Evolutionary conservation across 148 eudicot species (phyloP), one percentile per base, ranked within the genome.

Genomic region (Vaccinium myrtillus): DNA sequence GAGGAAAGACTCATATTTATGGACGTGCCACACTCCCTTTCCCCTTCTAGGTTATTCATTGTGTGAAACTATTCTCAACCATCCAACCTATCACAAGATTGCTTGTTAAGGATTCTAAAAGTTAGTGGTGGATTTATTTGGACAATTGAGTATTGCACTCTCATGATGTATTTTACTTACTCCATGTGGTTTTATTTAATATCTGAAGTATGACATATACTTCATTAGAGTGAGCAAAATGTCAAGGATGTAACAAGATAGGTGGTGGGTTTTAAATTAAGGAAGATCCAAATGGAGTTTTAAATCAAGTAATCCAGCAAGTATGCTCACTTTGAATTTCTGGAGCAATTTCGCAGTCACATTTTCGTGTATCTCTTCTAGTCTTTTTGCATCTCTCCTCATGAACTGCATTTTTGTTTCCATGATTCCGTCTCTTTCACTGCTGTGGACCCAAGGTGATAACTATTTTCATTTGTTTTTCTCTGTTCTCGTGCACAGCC

Each of bases 401-500:
- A 14, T 13, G 13, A 13, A n/a, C 3, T 46, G 6, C 56, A 23
- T 81, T 63, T 82, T 71, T 15, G 73, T 71, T 58, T 13, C 48
- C 30, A 70, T 15, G 73, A 51, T 58, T 13, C 27, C 30, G 32
- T 71, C 32, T 77, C 83, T 53, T 58, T 21, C 36, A 81, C 70
- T 56, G 78, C 27, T 81, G 70, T 65, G 23, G 70, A 65, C 70
- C 27, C 13, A n/a, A n/a, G 70, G 8, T 59, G 61, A 65, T 65
- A 65, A 9, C 70, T n/a, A 1, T 65, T 65, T 65, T 65, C 27
- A 13, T 78, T 51, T 80, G 49, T 70, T 25, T 8, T 51, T 65
- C 53, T 75, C 76, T 30, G 58, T 78, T 87, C 82, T 83, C 80
- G 75, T 58, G 82, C 84, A 83, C 96, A 97, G 99, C 99, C 99